Base-by-base conservation (phyloP, 208 protist species). In the Leishmania guyanensis region DNA sequence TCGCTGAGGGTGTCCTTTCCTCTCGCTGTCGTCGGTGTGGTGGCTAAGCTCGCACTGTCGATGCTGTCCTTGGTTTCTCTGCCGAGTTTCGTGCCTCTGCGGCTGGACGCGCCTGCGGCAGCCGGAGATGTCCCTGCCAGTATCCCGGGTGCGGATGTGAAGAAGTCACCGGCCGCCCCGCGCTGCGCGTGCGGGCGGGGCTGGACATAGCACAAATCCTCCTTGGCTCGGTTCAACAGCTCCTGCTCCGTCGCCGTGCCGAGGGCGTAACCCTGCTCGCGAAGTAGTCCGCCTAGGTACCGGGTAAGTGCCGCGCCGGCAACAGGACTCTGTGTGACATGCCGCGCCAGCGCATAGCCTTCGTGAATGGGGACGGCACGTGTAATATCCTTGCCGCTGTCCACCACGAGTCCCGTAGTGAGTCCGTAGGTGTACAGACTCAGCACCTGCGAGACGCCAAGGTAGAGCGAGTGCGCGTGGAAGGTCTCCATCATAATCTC, bases 401-500 rank as follows among this genome's bases (percentile, higher is more conserved):
- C 97, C 76, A 99, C 75, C 56, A 99, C 97, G 1, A 99, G 80
- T 12, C 98, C 98, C 16, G 96, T 99, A 26, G 95, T 99, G 48
- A 95, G 82, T 16, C 98, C 98, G 79, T 97, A 97, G 56, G 90
- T 88, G 90, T 99, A 99, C 56, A 99, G 83, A 51, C 95, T 97
- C 62, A 99, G 87, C 80, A 99, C 94, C 82, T 96, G 92, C 43
- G 96, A 98, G 3, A 90, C 88, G 53, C 90, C 94, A 72, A 99
- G 86, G 86, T 95, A 99, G 39, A 99, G 88, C 16, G 94, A 95
- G 81, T 98, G 93, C 2, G 91, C 92, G 81, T 97, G 93, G 86
- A 99, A 99, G 29, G 94, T 98, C 78, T 99, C 96, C 94, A 99
- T 98, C 91, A 99, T 97, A 16, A 98, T 92, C 85, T 98, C 94